Conservation (phyloP, 768 basidiomycete genomes). For the Mycena rebaudengoi region DNA sequence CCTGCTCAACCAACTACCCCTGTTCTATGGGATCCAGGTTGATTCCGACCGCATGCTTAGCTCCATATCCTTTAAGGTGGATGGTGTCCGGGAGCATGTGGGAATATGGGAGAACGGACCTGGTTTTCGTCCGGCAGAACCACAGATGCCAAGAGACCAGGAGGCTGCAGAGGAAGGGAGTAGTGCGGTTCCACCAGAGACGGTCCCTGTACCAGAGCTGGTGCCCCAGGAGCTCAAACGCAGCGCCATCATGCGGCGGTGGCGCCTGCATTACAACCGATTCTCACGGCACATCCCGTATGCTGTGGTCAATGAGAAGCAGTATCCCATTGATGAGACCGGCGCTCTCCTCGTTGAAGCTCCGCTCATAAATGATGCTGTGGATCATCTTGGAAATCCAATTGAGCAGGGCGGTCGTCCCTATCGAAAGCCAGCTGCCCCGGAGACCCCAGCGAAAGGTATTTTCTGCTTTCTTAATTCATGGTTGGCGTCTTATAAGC, state of each 20-base stretch:
- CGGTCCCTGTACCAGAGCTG: too few species aligned
- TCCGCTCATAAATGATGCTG: background rate
- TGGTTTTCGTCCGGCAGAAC: background rate
- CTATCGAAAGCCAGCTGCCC: background rate
- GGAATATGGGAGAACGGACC: background rate
- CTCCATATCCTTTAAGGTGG: background rate
- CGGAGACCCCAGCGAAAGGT: background rate
- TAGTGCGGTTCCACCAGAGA: too few species aligned
- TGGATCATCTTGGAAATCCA: background rate
- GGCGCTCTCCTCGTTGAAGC: background rate
- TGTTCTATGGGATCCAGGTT: background rate
- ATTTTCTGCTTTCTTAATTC: too few species aligned
- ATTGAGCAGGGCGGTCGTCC: slow-evolving; percentile 3
- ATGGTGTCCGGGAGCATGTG: background rate
- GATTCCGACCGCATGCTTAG: slow-evolving; percentile 4
- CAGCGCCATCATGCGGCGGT: background rate
- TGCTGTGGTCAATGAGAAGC: background rate
- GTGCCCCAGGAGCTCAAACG: background rate
- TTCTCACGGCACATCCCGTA: background rate
- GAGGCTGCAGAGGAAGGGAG: slow-evolving; percentile 2
- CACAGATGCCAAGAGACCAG: too few species aligned
- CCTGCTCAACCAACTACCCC: background rate
- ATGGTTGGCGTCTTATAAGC: too few species aligned
- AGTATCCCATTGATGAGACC: background rate
- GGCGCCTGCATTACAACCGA: slow-evolving; percentile 6